phyloP scores from a whole-genome alignment of 371 early-diverging fungal genomes.

The Lichtheimia ramosa region DNA sequence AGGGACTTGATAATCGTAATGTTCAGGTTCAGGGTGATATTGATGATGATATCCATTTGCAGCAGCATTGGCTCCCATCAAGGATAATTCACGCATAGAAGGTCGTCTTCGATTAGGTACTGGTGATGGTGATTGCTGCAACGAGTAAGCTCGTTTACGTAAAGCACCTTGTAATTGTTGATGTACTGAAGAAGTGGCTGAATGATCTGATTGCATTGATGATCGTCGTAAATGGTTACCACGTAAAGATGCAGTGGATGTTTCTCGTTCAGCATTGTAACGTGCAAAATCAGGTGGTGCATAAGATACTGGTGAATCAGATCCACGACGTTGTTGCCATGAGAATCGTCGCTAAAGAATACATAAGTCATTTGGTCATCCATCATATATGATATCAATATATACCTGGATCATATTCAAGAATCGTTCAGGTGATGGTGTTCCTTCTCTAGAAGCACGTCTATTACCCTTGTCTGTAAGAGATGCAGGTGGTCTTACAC shows the following conservation, averaged over 20 bases:
- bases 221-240: conserved; percentile 46
- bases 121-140: conserved; percentile 20
- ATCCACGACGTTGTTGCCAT: conserved; percentile 21
- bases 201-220: conserved; percentile 39
- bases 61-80: conserved; percentile 3
- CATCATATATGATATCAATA: neutral
- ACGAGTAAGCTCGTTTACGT: conserved; percentile 26
- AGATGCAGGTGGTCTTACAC: conserved; percentile 18
- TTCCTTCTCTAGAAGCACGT: conserved; percentile 21
- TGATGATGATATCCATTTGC: conserved; percentile 1
- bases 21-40: neutral
- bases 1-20: conserved; percentile 8
- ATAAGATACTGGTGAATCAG: conserved; percentile 24
- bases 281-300: conserved; percentile 31
- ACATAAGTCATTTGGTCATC: neutral
- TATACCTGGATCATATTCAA: conserved; percentile 40
- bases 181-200: conserved; percentile 13
- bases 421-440: conserved; percentile 50
- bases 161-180: conserved; percentile 16
- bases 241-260: conserved; percentile 43
- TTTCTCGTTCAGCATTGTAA: conserved; percentile 39
- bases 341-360: conserved; percentile 8
- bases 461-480: conserved; percentile 14
- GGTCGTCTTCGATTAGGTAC: conserved; percentile 20
- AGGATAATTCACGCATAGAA: conserved; percentile 24